Conservation (phyloP, 1,284 basidiomycete species). For the Fomitopsis schrenkii region DNA sequence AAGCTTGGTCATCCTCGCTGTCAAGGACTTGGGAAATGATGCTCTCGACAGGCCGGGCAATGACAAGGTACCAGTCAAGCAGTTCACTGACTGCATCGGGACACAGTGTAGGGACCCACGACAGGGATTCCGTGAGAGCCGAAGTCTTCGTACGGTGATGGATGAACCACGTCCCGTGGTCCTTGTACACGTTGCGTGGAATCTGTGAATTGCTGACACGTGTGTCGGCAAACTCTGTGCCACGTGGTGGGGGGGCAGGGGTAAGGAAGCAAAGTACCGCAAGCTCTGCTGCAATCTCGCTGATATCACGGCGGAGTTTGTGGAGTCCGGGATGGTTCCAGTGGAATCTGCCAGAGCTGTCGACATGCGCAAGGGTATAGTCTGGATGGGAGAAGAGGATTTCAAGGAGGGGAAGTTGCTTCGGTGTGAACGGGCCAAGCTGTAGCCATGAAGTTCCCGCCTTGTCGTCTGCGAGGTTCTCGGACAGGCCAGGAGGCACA, state of each 20-base stretch:
- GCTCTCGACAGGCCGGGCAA: background rate
- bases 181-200: background rate
- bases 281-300: background rate
- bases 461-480: background rate
- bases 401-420: background rate
- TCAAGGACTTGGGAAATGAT: background rate
- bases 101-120: constrained; percentile 2
- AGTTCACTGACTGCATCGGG: background rate
- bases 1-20: background rate
- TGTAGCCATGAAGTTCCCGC: background rate
- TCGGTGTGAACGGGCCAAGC: background rate
- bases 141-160: constrained; percentile 3
- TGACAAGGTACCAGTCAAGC: background rate
- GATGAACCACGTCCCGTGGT: constrained; percentile 1
- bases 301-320: background rate
- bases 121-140: background rate
- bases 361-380: background rate
- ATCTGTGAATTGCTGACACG: background rate
- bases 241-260: constrained; percentile 1
- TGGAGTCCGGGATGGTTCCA: background rate
- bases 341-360: background rate
- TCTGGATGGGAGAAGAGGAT: background rate
- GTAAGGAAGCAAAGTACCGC: background rate
- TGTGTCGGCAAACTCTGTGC: constrained; percentile 3
- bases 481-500: background rate